These are phyloP conservation scores for Trichoderma asperelloides DNA, from an alignment of 495 filamentous ascomycete genomes.

Conservation along the genomic window DNA sequence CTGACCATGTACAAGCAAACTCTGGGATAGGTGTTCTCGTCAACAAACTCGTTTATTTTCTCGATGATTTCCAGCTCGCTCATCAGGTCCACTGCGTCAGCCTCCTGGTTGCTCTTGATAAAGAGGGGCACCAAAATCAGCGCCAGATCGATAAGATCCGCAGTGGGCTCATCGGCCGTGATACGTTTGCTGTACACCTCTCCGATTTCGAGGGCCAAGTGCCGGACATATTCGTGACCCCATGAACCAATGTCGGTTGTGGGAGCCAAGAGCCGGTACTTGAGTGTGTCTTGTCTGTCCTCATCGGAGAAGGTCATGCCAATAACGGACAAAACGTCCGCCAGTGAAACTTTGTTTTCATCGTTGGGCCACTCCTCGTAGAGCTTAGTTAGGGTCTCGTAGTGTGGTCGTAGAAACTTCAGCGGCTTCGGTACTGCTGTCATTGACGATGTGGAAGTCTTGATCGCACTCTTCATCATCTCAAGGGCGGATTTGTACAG, in stretches of 20 bases:
- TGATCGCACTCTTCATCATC: constrained; percentile 94
- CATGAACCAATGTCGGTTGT: constrained; percentile 90
- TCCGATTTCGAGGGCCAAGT: constrained; percentile 91
- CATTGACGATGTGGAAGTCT: constrained; percentile 98
- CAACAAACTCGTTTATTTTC: constrained; percentile 76
- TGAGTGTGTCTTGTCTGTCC: constrained; percentile 87
- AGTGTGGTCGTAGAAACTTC: constrained; percentile 95
- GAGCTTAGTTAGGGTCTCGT: constrained; percentile 70
- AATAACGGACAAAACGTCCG: constrained; percentile 92
- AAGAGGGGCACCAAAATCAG: constrained; percentile 85
- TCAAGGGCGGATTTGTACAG: constrained; percentile 90
- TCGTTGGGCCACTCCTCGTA: constrained; percentile 84
- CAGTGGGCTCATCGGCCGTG: constrained; percentile 45
- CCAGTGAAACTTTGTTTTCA: constrained; percentile 78
- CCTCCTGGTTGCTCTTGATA: constrained; percentile 94
- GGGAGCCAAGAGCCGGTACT: constrained; percentile 84
- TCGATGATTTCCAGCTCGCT: constrained; percentile 96
- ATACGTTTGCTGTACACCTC: constrained; percentile 78
- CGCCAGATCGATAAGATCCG: constrained; percentile 76
- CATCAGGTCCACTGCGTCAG: constrained; percentile 93
- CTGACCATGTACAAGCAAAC: constrained; percentile 98
- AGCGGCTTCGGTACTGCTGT: constrained; percentile 96
- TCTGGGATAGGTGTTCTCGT: constrained; percentile 85
- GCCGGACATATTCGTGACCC: constrained; percentile 97
- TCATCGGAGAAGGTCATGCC: constrained; percentile 99